phyloP scores from a whole-genome alignment of 495 filamentous ascomycete genomes.

The Thermothielavioides terrestris region DNA sequence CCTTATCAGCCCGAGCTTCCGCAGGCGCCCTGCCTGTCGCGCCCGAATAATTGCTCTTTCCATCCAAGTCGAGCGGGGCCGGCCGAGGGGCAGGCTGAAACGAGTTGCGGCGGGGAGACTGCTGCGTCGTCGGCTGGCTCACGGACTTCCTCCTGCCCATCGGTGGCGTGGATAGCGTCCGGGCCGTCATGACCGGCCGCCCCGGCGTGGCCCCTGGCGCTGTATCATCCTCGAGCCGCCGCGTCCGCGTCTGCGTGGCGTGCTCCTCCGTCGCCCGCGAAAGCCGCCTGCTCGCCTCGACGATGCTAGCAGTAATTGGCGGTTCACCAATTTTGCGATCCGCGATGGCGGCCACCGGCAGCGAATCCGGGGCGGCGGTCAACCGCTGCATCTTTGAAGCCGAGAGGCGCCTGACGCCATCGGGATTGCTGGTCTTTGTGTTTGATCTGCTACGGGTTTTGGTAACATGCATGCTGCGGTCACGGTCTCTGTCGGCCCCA shows the following conservation, averaged over 20 bases:
- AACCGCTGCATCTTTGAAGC: constrained; percentile 48
- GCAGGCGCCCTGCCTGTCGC: constrained; percentile 8
- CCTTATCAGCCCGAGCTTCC: constrained; percentile 9
- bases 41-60: constrained; percentile 10
- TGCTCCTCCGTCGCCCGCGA: constrained; percentile 23
- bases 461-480: background rate
- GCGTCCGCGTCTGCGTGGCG: background rate
- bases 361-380: constrained; percentile 43
- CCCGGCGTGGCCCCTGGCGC: background rate
- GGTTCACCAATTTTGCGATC: constrained; percentile 17
- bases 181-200: constrained; percentile 16
- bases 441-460: constrained; percentile 23
- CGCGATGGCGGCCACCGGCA: constrained; percentile 34
- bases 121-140: constrained; percentile 15
- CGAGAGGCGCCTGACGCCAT: constrained; percentile 45
- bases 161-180: constrained; percentile 40
- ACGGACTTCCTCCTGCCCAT: constrained; percentile 30
- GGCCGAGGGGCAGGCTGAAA: constrained; percentile 23
- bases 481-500: too few relatives aligned
- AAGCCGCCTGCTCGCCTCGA: constrained; percentile 23
- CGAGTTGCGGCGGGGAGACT: constrained; percentile 25
- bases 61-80: constrained; percentile 25
- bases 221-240: background rate
- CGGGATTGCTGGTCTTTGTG: constrained; percentile 31
- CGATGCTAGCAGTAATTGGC: constrained; percentile 28